Evolutionary conservation across 441 rosid genomes (phyloP).

Genomic region (Populus tomentosa): DNA sequence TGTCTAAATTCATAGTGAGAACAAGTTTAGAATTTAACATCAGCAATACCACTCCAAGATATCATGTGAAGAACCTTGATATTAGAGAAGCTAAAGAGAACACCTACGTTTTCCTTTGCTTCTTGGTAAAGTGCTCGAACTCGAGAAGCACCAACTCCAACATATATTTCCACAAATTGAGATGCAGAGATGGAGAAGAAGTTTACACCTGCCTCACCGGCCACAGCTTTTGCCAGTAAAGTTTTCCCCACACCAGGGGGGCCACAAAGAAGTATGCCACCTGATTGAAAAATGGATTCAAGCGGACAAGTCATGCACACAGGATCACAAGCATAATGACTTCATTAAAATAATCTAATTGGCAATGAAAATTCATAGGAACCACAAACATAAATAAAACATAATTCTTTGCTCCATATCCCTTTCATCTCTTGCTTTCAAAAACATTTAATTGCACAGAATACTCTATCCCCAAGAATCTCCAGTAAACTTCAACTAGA

Average conservation of each 20-base stretch:
- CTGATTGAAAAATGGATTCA: slow-evolving; percentile 35
- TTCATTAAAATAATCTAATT: slow-evolving; percentile 1
- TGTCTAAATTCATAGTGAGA: background rate
- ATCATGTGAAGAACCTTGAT: slow-evolving; percentile 2
- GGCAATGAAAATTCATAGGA: background rate
- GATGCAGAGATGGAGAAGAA: slow-evolving; percentile 97
- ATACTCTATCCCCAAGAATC: background rate
- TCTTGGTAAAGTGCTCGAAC: slow-evolving; percentile 92
- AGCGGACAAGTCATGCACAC: slow-evolving; percentile 6
- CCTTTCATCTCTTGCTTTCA: background rate
- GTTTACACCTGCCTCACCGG: slow-evolving; percentile 97
- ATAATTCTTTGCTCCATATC: background rate
- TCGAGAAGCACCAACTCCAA: slow-evolving; percentile 97
- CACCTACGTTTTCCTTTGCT: slow-evolving; percentile 73
- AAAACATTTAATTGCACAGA: background rate
- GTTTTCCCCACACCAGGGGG: slow-evolving; percentile 98
- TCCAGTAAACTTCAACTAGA: background rate
- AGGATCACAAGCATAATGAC: background rate
- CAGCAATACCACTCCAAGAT: background rate
- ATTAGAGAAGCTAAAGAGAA: slow-evolving; percentile 18
- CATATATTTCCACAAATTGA: slow-evolving; percentile 96
- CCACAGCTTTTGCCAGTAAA: slow-evolving; percentile 92
- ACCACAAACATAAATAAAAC: background rate
- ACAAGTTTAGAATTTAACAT: background rate
- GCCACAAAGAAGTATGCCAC: slow-evolving; percentile 95